These are phyloP conservation scores for Actinomortierella wolfii DNA, from an alignment of 371 early-diverging fungal species.

Conservation along the genomic window DNA sequence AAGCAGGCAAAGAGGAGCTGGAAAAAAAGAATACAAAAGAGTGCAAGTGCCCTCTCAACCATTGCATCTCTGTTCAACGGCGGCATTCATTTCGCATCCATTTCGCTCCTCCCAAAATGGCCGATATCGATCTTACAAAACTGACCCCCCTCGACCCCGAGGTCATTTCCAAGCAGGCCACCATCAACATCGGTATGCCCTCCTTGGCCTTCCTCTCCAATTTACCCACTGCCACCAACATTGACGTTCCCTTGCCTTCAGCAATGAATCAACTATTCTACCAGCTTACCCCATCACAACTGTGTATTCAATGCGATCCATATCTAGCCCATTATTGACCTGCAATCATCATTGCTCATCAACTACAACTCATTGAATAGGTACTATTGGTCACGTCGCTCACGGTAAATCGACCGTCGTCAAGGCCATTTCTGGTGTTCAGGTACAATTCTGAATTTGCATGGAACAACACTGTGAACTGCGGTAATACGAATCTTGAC, in stretches of 20 bases:
- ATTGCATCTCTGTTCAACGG: no score
- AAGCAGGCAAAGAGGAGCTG: no score
- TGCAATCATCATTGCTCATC: no score
- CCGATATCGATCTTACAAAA: slow-evolving; percentile 12
- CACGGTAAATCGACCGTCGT: slow-evolving; percentile 99
- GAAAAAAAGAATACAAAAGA: no score
- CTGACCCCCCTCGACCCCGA: slow-evolving; percentile 40
- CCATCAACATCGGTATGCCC: slow-evolving; percentile 95
- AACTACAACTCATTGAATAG: slow-evolving; percentile 45
- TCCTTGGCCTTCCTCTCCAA: not conserved
- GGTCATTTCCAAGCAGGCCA: slow-evolving; percentile 97
- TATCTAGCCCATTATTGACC: not conserved
- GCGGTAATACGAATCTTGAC: not conserved
- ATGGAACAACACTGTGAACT: no score
- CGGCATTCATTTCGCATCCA: no score
- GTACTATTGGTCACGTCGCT: slow-evolving; percentile 99
- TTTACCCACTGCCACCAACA: not conserved
- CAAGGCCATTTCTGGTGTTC: slow-evolving; percentile 99
- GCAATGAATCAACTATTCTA: not conserved
- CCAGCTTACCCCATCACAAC: not conserved
- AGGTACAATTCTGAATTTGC: slow-evolving; percentile 60
- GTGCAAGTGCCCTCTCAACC: no score
- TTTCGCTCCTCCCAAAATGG: no score
- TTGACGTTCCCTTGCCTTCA: not conserved
- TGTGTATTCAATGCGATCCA: no score